Base-by-base conservation (phyloP, 768 basidiomycete species). In the Roridomyces roridus region DNA sequence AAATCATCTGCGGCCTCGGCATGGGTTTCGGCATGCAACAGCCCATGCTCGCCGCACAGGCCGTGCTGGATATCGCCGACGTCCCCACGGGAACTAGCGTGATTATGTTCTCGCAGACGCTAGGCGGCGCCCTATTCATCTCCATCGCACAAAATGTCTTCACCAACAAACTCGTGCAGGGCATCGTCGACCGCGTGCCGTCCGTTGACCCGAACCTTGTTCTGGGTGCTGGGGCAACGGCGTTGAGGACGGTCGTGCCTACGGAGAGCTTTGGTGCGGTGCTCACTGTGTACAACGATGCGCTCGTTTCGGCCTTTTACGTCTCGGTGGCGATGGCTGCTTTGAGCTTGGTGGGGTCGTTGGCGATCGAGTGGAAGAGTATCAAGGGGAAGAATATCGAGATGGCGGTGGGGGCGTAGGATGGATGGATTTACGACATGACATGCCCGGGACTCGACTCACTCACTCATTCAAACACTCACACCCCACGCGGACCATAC, bases 1-100 rank as follows among this genome's bases (percentile, higher is more conserved):
- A 71, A 42, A 42, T 71, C 43, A 43, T 48, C 47, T 29, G 54
- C 43, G 70, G 69, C 6, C 55, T 71, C n/a, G 75, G 76, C 6
- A 52, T 68, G 2, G 76, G 76, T 15, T 24, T 60, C 9, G 62
- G 58, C 1, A 43, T 65, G 46, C 66, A 65, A 39, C 55, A 59
- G 29, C 64, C 66, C 26, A 48, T 63, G 50, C 49, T 67, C 28
- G 59, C 59, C n/a, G 62, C 56, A 11, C 66, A 67, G 42, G 40
- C 59, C 17, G 59, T 57, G 9, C 51, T 67, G 26, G 24, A 48
- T 17, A 41, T 45, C 1, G 55, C 40, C 3, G 60, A 65, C 24
- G 47, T 64, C 21, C 59, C 60, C 14, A 43, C 50, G 1, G 63
- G 58, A 6, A 65, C 59, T 2, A 52, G 61, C n/a, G 15, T 60